Percentiles rank a stretch among this genome's conserved stretches.
Evolutionary conservation across 306 rosid genomes (phyloP).

Genomic region (Castanea sativa): DNA sequence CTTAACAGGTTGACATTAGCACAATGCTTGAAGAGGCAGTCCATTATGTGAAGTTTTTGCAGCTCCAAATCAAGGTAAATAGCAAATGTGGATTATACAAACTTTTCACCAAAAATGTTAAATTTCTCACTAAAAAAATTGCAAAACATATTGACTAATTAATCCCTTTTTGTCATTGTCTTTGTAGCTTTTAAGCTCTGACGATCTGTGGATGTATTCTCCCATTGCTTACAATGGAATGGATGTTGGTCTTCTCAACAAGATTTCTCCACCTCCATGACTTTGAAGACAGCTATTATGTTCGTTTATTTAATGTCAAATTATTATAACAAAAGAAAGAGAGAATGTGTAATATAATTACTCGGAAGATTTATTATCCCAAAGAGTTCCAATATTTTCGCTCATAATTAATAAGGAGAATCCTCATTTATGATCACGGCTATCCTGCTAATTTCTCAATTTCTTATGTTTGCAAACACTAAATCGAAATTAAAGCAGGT

Average conservation of each 20-base stretch:
- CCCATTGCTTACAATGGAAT: slow-evolving; percentile 89
- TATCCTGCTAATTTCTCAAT: neutral
- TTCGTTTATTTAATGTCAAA: slow-evolving; percentile 12
- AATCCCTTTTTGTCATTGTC: neutral
- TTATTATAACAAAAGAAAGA: slow-evolving; percentile 5
- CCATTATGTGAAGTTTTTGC: slow-evolving; percentile 85
- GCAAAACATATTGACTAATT: neutral
- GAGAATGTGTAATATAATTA: slow-evolving; percentile 21
- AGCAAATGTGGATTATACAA: neutral
- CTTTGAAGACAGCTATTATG: slow-evolving; percentile 16
- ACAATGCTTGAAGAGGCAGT: slow-evolving; percentile 99
- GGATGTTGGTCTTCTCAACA: slow-evolving; percentile 66
- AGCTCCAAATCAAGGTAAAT: slow-evolving; percentile 85
- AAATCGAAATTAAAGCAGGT: neutral
- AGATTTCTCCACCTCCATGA: slow-evolving; percentile 45
- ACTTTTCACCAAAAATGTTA: neutral
- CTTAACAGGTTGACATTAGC: slow-evolving; percentile 77
- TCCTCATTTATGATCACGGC: slow-evolving; percentile 20
- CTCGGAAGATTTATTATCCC: slow-evolving; percentile 28
- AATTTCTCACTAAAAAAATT: neutral
- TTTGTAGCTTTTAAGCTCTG: slow-evolving; percentile 83
- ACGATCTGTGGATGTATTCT: slow-evolving; percentile 94
- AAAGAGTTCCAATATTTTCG: slow-evolving; percentile 28
- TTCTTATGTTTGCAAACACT: slow-evolving; percentile 18
- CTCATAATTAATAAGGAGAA: slow-evolving; percentile 44